Base-by-base conservation (phyloP, 148 eudicot species). In the Pharnaceum exiguum region DNA sequence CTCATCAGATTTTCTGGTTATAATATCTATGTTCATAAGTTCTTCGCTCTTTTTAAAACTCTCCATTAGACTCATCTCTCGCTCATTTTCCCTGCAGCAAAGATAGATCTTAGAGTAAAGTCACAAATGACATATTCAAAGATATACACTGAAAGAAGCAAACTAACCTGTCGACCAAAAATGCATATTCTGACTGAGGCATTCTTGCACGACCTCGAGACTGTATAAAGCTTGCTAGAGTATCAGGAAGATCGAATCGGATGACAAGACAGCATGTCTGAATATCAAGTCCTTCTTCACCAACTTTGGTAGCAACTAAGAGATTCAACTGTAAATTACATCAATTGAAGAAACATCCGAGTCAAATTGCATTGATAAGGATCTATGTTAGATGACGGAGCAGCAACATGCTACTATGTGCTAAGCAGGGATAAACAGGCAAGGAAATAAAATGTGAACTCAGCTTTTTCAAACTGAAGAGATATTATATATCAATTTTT, bases 281-380 rank as follows among this genome's bases (percentile, higher is more conserved):
- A 57, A 93, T 93, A 76, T 93, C 99, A 66, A 93, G 91, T 60
- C 99, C 99, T 80, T 93, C 99, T 67, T 93, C 99, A 39, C 87
- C 99, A 37, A 88, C 99, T 75, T 93, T 93, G 38, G 99, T 93
- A 11, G 99, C 99, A 70, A 93, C 83, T 72, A 93, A 63, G 26
- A 93, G 71, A 75, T 93, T 93, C 58, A 93, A 75, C 99, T 93
- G 90, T 59, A 75, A 57, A 82, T 65, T 51, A 63, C 39, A 67
- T 15, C 56, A 43, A 13, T 11, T 25, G n/a, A 27, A 47, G 28
- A 21, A 26, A 38, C 18, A 21, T 26, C 42, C 25, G 12, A 51
- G n/a, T 29, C 51, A 42, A 7, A 42, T 16, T 21, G n/a, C n/a
- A n/a, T n/a, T n/a, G n/a, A n/a, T n/a, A n/a, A n/a, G n/a, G n/a